Conservation (phyloP, 768 basidiomycete genomes). For the Gyrodon lividus region DNA sequence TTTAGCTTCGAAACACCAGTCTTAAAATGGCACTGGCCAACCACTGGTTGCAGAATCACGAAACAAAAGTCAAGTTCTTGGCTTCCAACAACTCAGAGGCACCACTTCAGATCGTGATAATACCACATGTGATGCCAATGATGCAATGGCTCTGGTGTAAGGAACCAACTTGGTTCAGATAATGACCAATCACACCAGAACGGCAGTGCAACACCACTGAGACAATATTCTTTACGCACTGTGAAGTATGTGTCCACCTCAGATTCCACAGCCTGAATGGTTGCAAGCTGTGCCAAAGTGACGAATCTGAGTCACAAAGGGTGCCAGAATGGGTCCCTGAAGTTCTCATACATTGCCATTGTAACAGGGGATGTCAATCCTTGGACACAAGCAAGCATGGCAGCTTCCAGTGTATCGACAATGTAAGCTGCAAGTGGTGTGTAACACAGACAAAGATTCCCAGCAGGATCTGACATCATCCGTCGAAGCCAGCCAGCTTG, state of each 20-base stretch:
- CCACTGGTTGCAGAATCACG: constrained; percentile 32
- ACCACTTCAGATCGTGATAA: constrained; percentile 42
- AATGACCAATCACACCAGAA: constrained; percentile 39
- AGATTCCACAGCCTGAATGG: neutral
- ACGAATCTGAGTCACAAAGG: neutral
- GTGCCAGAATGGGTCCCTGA: constrained; percentile 17
- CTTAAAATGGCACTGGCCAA: constrained; percentile 37
- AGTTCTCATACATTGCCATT: constrained; percentile 27
- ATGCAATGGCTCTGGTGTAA: constrained; percentile 39
- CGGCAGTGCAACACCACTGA: constrained; percentile 19
- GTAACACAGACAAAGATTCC: constrained; percentile 18
- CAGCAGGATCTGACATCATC: constrained; percentile 29
- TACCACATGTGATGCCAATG: constrained; percentile 39
- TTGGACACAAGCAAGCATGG: constrained; percentile 28
- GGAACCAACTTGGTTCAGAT: constrained; percentile 32
- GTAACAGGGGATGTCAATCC: constrained; percentile 33
- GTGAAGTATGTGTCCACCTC: neutral
- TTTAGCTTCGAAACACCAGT: constrained; percentile 39
- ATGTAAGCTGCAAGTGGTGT: constrained; percentile 31
- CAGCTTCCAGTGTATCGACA: constrained; percentile 33
- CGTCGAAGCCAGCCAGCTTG: constrained; percentile 26
- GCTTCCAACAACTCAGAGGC: constrained; percentile 30
- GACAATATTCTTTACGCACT: neutral
- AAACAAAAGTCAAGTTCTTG: constrained; percentile 37
- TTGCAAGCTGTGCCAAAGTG: constrained; percentile 2